phyloP scores from a whole-genome alignment of 352 stramenopile genomes.

The Phytophthora macrochlamydospora region DNA sequence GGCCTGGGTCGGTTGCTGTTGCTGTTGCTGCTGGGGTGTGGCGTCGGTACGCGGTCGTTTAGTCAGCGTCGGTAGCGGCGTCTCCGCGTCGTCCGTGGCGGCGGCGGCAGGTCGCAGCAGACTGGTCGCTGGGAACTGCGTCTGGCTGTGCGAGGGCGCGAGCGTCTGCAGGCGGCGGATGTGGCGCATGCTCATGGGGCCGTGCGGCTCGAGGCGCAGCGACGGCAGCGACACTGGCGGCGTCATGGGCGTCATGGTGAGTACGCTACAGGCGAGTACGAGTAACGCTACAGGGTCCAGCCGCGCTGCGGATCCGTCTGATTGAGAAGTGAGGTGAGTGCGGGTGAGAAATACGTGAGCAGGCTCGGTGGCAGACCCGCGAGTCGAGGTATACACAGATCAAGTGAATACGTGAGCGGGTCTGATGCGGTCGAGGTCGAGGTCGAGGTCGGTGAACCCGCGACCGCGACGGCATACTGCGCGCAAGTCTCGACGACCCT shows the following conservation, averaged over 20 bases:
- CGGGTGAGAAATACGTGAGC: no score
- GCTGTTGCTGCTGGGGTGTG: conserved; percentile 1
- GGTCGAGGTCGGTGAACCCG: no score
- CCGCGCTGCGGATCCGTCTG: no score
- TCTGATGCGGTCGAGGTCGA: no score
- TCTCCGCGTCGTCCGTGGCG: neutral
- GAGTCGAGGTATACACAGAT: no score
- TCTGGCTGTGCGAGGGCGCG: neutral
- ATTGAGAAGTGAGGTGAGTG: no score
- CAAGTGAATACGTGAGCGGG: no score
- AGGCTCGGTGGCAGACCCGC: no score
- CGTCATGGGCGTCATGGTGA: conserved; percentile 9
- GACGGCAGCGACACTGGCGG: conserved; percentile 25
- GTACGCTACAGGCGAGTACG: no score
- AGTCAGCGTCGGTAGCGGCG: conserved; percentile 5
- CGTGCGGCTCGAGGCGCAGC: conserved; percentile 15
- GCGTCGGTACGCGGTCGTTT: conserved; percentile 13
- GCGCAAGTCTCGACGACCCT: no score
- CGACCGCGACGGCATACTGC: no score
- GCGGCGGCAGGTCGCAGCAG: neutral
- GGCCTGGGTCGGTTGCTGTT: neutral
- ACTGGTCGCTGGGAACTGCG: conserved; percentile 8
- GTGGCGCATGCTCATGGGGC: conserved; percentile 10
- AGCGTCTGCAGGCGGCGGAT: neutral
- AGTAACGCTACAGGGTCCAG: no score